A percentile compares a stretch with the other conserved stretches of the same genome.
phyloP scores from a whole-genome alignment of 768 basidiomycete genomes.

The Phlebiopsis gigantea region DNA sequence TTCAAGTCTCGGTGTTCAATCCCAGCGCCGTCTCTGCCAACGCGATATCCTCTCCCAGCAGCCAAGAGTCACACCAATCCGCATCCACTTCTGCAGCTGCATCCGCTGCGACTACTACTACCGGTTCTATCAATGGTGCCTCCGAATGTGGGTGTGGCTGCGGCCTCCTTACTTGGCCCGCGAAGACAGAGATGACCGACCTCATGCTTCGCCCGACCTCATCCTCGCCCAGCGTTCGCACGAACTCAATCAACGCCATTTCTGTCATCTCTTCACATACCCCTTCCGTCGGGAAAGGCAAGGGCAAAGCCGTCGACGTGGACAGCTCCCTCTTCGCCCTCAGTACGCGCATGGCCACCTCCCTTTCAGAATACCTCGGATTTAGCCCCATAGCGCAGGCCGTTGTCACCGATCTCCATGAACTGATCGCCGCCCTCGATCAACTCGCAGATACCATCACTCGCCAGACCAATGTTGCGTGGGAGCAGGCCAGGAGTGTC shows the following conservation, averaged over 20 bases:
- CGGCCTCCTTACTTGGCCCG: slow-evolving; percentile 25
- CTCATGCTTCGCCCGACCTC: slow-evolving; percentile 21
- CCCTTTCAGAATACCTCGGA: slow-evolving; percentile 23
- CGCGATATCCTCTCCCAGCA: neutral
- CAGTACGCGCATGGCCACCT: slow-evolving; percentile 19
- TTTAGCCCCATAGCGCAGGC: slow-evolving; percentile 11
- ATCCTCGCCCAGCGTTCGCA: slow-evolving; percentile 11
- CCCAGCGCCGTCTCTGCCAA: slow-evolving; percentile 15
- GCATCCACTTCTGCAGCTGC: slow-evolving; percentile 14
- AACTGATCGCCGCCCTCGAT: slow-evolving; percentile 25
- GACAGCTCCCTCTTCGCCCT: slow-evolving; percentile 20
- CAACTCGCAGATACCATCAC: slow-evolving; percentile 20
- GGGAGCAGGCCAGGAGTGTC: slow-evolving; percentile 15
- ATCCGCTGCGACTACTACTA: slow-evolving; percentile 1
- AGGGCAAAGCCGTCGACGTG: slow-evolving; percentile 18
- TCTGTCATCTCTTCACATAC: slow-evolving; percentile 11
- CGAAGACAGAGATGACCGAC: slow-evolving; percentile 21
- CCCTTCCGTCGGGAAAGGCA: slow-evolving; percentile 16
- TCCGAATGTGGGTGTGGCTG: slow-evolving; percentile 25
- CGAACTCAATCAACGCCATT: slow-evolving; percentile 11
- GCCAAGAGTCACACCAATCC: neutral
- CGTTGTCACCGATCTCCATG: slow-evolving; percentile 17
- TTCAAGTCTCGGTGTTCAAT: slow-evolving; percentile 32
- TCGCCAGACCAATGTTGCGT: slow-evolving; percentile 15
- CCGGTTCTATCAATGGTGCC: slow-evolving; percentile 1